These are phyloP conservation scores for Agrostemma githago DNA, from an alignment of 148 eudicot species.

Conservation along the genomic window DNA sequence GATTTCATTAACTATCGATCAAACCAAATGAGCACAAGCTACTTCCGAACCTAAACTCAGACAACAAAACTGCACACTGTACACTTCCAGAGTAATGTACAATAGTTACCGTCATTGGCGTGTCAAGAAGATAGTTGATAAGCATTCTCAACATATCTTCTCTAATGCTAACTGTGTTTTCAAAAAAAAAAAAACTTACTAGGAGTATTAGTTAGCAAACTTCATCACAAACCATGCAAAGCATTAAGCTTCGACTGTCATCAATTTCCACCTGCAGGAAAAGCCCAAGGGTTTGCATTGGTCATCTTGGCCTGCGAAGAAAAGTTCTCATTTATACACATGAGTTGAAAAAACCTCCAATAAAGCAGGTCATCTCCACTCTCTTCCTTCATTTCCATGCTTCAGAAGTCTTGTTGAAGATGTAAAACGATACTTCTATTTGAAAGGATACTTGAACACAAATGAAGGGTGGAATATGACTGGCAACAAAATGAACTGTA, in stretches of 20 bases:
- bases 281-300: background rate
- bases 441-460: constrained; percentile 10
- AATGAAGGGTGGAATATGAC: background rate
- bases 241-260: background rate
- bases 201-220: constrained; percentile 23
- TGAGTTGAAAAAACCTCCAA: constrained; percentile 39
- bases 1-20: constrained; percentile 6
- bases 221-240: constrained; percentile 12
- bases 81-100: constrained; percentile 36
- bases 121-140: constrained; percentile 9
- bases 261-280: constrained; percentile 15
- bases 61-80: constrained; percentile 48
- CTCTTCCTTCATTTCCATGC: constrained; percentile 82
- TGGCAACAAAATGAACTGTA: background rate
- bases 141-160: constrained; percentile 26
- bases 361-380: constrained; percentile 56
- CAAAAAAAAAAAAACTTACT: too few relatives aligned
- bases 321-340: constrained; percentile 23
- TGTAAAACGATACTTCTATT: constrained; percentile 37
- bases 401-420: constrained; percentile 45
- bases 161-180: constrained; percentile 32
- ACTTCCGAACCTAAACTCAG: constrained; percentile 25
- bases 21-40: constrained; percentile 17
- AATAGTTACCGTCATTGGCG: constrained; percentile 16
- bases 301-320: constrained; percentile 16